These are phyloP conservation scores for Rusavskia elegans DNA, from an alignment of 495 filamentous ascomycete genomes.

Conservation along the genomic window DNA sequence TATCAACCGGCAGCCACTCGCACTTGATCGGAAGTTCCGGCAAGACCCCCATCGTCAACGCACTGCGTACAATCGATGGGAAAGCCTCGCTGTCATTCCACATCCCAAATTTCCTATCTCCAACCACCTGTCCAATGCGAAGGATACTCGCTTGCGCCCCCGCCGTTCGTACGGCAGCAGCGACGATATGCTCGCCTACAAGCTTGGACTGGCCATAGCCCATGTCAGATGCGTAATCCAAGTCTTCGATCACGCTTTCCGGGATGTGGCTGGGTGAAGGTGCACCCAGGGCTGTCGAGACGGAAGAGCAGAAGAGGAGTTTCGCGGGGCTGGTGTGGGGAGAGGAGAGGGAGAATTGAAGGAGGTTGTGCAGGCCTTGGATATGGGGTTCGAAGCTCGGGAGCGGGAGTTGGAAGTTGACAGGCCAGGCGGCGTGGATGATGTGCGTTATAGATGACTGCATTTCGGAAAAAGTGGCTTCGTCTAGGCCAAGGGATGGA, in stretches of 20 bases:
- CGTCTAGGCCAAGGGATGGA: slow-evolving; percentile 27
- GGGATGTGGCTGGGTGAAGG: slow-evolving; percentile 17
- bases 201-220: slow-evolving; percentile 46
- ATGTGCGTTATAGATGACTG: slow-evolving; percentile 28
- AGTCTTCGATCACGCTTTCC: slow-evolving; percentile 25
- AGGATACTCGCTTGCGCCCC: slow-evolving; percentile 30
- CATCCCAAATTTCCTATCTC: slow-evolving; percentile 31
- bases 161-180: slow-evolving; percentile 19
- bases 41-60: slow-evolving; percentile 28
- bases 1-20: slow-evolving; percentile 29
- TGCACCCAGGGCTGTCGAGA: slow-evolving; percentile 29
- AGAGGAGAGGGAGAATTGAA: slow-evolving; percentile 35
- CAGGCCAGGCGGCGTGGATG: slow-evolving; percentile 42
- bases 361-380: slow-evolving; percentile 32
- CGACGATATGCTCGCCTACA: slow-evolving; percentile 35
- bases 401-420: slow-evolving; percentile 36
- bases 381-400: slow-evolving; percentile 25
- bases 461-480: slow-evolving; percentile 19
- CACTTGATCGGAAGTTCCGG: slow-evolving; percentile 29
- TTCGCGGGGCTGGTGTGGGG: slow-evolving; percentile 24
- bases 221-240: slow-evolving; percentile 26
- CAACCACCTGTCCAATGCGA: slow-evolving; percentile 43
- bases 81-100: slow-evolving; percentile 47
- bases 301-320: slow-evolving; percentile 35
- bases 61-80: slow-evolving; percentile 38